Evolutionary conservation across 2,329 filamentous ascomycete species (phyloP), one percentile per base, ranked within the genome.

Genomic region (Coniochaeta ligniaria): DNA sequence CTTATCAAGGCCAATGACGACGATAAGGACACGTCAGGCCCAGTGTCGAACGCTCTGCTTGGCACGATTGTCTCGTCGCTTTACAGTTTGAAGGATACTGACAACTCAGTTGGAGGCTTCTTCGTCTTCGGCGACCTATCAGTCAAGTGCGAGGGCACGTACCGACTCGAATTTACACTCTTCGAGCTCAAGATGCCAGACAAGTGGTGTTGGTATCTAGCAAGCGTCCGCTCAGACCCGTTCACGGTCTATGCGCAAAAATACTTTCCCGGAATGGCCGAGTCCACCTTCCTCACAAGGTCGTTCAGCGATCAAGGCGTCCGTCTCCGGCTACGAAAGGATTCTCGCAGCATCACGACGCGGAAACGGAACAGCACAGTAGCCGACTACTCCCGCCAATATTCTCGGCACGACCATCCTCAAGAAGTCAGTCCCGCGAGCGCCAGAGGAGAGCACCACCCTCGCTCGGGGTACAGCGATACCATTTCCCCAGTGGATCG

Each of bases 61-160:
- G 92, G 92, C 9, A 90, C 88, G 6, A 78, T 90, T 47, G 88
- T 90, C 6, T 96, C 92, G 1, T 96, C 92, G 9, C 79, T 95
- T 57, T 90, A 96, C 72, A 83, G 90, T 59, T 77, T 96, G 59
- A 94, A 95, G 72, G 90, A 96, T 70, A 81, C 85, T 3, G 82
- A 88, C 68, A 92, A 92, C 69, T 79, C 78, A 76, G 91, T 95
- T 73, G 89, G 89, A 12, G 91, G 88, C 0, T 96, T 92, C 75
- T 96, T 96, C 69, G 88, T 96, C n/a, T 96, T 96, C 73, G 90
- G 90, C 6, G 92, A 96, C 72, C 79, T 96, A 24, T 95, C 91
- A 0, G 86, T 94, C 62, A 89, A 89, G 70, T 79, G 86, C 26
- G 84, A 90, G 67, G 92, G 92, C 33, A 80, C 78, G 22, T 94